Evolutionary conservation across 176 grass and related monocot genomes (phyloP), one percentile per base, ranked within the genome.

Genomic region (Pontederia paniculata): DNA sequence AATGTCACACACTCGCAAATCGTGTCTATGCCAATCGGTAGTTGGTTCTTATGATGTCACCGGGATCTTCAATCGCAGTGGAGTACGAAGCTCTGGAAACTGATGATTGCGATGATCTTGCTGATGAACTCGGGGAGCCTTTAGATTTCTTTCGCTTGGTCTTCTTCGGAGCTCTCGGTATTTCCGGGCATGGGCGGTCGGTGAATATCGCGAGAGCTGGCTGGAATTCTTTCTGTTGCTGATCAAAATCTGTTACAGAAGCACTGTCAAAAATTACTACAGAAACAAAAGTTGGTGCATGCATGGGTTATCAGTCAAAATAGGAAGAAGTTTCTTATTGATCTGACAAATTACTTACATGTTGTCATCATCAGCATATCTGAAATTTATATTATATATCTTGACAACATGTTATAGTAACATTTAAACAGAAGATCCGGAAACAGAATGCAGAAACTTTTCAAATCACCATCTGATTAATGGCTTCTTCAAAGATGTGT

Each of bases 161-260:
- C 48, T 81, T 97, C 58, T 80, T 90, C 0, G 77, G 72, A 20
- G 76, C 74, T 65, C 71, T 87, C 44, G 74, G 69, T 21, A 70
- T 56, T 28, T 75, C 79, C 44, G 77, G 61, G 42, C 64, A 72
- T 16, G 73, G 65, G 44, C 44, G 80, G 44, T 72, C 77, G 41
- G 77, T n/a, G 48, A 88, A 90, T 2, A 97, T 78, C 9, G 76
- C 83, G 28, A 73, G 77, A 9, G 79, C 72, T 68, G 88, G 54
- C 54, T 67, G 64, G 42, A 86, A 78, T 31, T 70, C 68, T 77
- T 74, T 88, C 25, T 31, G 25, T 13, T 83, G 77, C 9, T 79
- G 89, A 73, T 97, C 93, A 23, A 91, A 97, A 77, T 97, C 93
- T 97, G 79, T 72, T 57, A 37, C 37, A 21, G 19, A 42, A 0